Percentiles rank a stretch among this genome's conserved stretches.
Conservation (phyloP, 139 green algal species). For the Chlorella ohadii region DNA sequence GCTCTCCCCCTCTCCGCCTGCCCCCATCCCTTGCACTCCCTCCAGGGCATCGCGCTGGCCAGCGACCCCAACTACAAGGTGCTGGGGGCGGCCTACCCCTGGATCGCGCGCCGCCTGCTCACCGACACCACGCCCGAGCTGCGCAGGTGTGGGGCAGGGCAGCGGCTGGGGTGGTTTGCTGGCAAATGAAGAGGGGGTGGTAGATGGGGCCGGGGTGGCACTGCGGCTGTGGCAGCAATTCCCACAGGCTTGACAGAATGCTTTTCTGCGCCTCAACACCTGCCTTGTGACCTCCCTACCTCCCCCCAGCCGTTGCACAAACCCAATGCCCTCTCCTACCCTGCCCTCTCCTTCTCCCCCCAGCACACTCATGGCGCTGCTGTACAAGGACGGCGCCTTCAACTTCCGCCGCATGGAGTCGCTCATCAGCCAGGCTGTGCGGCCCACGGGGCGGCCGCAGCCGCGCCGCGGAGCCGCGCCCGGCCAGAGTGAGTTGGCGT, state of each 20-base stretch:
- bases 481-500: neutral
- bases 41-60: constrained; percentile 84
- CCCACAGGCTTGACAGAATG: too few species aligned
- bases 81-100: constrained; percentile 86
- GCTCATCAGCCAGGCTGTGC: constrained; percentile 74
- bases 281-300: too few species aligned
- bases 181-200: too few species aligned
- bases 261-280: too few species aligned
- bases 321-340: too few species aligned
- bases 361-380: constrained; percentile 74
- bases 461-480: constrained; percentile 8
- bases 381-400: constrained; percentile 80
- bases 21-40: neutral
- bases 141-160: neutral
- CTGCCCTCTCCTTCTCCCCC: too few species aligned
- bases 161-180: too few species aligned
- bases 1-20: too few species aligned
- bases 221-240: too few species aligned
- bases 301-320: too few species aligned
- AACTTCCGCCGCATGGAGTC: constrained; percentile 84
- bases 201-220: too few species aligned
- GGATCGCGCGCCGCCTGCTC: constrained; percentile 83
- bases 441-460: constrained; percentile 37
- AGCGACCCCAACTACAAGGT: constrained; percentile 93
- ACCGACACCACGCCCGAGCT: constrained; percentile 78